These are phyloP conservation scores for Xenoacremonium recifei DNA, from an alignment of 2,329 filamentous ascomycete genomes.

Conservation along the genomic window DNA sequence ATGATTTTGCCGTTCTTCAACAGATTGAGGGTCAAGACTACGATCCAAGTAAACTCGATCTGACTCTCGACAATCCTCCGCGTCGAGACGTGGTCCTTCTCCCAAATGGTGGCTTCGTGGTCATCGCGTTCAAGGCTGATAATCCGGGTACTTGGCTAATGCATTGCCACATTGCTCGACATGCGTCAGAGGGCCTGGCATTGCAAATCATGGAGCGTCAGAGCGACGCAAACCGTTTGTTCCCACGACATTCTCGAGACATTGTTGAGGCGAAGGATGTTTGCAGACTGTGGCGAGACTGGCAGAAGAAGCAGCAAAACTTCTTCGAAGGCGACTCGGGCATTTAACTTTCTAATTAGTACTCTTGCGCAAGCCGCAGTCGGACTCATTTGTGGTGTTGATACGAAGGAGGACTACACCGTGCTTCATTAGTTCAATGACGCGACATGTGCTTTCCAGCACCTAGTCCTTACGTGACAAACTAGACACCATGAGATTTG, in stretches of 20 bases:
- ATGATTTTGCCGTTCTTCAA: conserved; percentile 20
- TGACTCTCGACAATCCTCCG: conserved; percentile 40
- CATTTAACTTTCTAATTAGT: conserved; percentile 3
- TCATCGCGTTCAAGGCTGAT: conserved; percentile 45
- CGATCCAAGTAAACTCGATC: conserved; percentile 10
- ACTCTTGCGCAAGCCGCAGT: no score
- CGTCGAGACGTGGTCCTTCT: conserved; percentile 51
- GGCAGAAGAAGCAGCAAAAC: conserved; percentile 6
- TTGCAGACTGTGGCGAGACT: conserved; percentile 9
- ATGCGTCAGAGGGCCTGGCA: conserved; percentile 33
- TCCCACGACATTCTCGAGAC: neutral
- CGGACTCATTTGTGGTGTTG: no score
- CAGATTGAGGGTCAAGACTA: conserved; percentile 11
- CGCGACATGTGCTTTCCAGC: no score
- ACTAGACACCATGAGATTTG: no score
- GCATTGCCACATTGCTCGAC: conserved; percentile 50
- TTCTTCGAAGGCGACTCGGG: conserved; percentile 16
- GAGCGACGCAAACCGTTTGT: conserved; percentile 7
- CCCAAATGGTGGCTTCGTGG: conserved; percentile 38
- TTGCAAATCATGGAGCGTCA: conserved; percentile 21
- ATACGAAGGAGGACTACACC: no score
- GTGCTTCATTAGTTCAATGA: no score
- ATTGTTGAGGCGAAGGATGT: conserved; percentile 12
- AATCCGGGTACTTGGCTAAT: conserved; percentile 50
- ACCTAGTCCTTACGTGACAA: no score